Conservation (phyloP, 495 filamentous ascomycete genomes). For the Trichoderma gamsii region DNA sequence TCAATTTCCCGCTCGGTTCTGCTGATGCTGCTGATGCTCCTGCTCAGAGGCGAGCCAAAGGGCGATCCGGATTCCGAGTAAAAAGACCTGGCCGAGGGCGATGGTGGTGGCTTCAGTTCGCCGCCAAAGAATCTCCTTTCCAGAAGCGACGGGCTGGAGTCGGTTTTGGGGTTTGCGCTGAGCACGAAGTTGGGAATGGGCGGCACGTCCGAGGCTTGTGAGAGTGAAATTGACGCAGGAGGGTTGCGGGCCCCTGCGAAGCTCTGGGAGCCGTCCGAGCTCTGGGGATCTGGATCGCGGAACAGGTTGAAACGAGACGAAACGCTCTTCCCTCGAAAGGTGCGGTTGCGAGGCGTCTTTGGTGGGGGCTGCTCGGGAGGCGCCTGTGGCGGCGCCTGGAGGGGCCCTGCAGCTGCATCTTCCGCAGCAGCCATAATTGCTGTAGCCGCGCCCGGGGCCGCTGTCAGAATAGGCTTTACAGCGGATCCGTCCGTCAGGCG, state of each 20-base stretch:
- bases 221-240: slow-evolving; percentile 6
- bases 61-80: neutral
- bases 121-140: neutral
- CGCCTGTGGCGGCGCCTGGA: neutral
- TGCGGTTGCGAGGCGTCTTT: slow-evolving; percentile 1
- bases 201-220: neutral
- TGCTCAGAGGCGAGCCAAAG: neutral
- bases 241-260: neutral
- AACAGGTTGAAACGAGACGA: slow-evolving; percentile 11
- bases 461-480: slow-evolving; percentile 2
- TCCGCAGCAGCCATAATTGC: slow-evolving; percentile 1
- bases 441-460: neutral
- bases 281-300: slow-evolving; percentile 12
- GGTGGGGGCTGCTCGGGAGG: neutral
- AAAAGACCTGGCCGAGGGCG: slow-evolving; percentile 8
- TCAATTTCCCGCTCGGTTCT: neutral
- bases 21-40: too few relatives aligned
- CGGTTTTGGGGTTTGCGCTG: slow-evolving; percentile 6
- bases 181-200: slow-evolving; percentile 5
- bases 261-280: slow-evolving; percentile 10
- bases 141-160: neutral
- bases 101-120: neutral
- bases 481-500: slow-evolving; percentile 4
- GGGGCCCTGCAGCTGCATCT: neutral
- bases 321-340: slow-evolving; percentile 13